These are phyloP conservation scores for Ustilago hordei DNA, from an alignment of 1,284 basidiomycete genomes.

Conservation along the genomic window DNA sequence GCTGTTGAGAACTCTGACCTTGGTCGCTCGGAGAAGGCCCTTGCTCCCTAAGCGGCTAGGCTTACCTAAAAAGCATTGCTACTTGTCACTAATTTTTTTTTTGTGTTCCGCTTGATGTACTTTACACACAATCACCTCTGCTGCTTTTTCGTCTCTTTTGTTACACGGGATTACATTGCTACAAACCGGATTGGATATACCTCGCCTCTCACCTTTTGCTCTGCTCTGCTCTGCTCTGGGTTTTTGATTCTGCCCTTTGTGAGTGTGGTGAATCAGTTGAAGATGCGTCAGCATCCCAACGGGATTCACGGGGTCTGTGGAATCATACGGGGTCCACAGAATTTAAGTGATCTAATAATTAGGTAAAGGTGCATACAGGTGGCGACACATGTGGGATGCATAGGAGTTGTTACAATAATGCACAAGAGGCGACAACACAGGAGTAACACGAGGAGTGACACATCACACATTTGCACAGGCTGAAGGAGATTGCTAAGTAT, in stretches of 20 bases:
- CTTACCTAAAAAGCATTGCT: not conserved
- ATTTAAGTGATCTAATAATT: no score
- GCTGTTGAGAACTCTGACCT: constrained; percentile 21
- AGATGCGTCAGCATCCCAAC: no score
- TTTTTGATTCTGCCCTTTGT: not conserved
- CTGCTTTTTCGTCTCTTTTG: constrained; percentile 8
- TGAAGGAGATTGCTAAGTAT: no score
- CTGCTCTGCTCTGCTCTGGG: not conserved
- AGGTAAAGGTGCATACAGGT: no score
- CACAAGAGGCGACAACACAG: no score
- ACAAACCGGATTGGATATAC: constrained; percentile 27
- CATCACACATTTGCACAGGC: no score
- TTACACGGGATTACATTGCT: constrained; percentile 10
- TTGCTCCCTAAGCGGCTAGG: constrained; percentile 18
- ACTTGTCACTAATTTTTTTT: not conserved
- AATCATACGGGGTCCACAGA: no score
- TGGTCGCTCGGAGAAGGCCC: constrained; percentile 34
- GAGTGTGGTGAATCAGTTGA: no score
- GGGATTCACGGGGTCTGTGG: no score
- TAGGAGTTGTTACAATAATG: no score
- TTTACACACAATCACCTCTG: constrained; percentile 16
- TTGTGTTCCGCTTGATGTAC: constrained; percentile 14
- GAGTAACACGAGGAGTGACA: no score
- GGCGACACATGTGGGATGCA: no score
- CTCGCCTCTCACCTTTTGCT: not conserved